Evolutionary conservation across 2,329 filamentous ascomycete genomes (phyloP), one percentile per base, ranked within the genome.

Genomic region (Zasmidium citrigriseum): DNA sequence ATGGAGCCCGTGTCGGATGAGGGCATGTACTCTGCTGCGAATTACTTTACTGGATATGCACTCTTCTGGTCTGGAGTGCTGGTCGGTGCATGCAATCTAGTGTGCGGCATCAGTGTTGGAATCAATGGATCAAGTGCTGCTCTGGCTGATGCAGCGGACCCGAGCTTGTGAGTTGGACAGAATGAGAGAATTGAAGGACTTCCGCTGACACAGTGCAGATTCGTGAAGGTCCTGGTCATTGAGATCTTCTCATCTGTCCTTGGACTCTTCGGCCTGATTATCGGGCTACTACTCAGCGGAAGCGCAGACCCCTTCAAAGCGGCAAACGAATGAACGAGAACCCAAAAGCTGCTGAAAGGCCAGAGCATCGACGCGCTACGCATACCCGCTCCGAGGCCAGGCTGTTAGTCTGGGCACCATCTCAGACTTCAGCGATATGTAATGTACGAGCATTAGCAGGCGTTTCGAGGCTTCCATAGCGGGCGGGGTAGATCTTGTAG

Each of bases 221-320:
- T 99, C 77, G 93, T 99, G 78, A 97, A 96, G 81, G 96, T 99
- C 67, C 87, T 99, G 53, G 93, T 99, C 67, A 96, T 99, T 71
- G 96, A 99, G 78, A 99, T 99, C 75, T 99, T 99, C 82, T 97
- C 93, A 75, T 98, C 93, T 44, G 93, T 99, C 50, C 83, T 99
- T 11, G 95, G 96, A 64, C 86, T 99, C 2, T 99, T 99, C 72
- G 96, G 95, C 59, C 83, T 99, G 64, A 99, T 99, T 72, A 88
- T 99, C 67, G 95, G 96, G 47, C 84, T 99, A 55, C 82, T 99
- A 65, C 84, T 98, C 53, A 90, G 91, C 59, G 84, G 88, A 74
- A 96, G 95, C 77, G 92, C 95, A 23, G 74, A 80, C 22, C 90
- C 92, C 63, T 96, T 97, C 65, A 72, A 73, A 48, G 20, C 18